These are phyloP conservation scores for Zasmidium angulare DNA, from an alignment of 2,329 filamentous ascomycete genomes.

Conservation along the genomic window DNA sequence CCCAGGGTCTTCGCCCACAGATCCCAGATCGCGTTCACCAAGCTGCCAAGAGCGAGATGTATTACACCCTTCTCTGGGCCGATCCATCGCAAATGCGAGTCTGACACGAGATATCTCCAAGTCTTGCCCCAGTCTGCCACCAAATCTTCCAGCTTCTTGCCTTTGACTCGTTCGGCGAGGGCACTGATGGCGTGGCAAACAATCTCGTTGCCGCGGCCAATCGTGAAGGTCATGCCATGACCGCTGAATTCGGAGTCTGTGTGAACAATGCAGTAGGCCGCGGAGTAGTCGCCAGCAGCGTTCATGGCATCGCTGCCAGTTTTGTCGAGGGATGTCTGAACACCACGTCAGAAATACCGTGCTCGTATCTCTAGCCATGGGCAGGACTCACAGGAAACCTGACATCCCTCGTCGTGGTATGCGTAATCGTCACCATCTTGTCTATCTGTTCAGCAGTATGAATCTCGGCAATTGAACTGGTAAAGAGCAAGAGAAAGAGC, in stretches of 20 bases:
- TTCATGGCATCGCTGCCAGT: constrained; percentile 99
- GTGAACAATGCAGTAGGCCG: constrained; percentile 89
- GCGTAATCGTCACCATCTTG: constrained; percentile 9
- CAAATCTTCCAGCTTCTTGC: constrained; percentile 73
- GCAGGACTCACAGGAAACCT: constrained; percentile 3
- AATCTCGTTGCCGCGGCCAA: constrained; percentile 87
- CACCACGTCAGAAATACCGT: not conserved
- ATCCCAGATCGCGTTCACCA: constrained; percentile 88
- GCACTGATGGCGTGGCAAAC: constrained; percentile 82
- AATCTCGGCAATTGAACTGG: not conserved
- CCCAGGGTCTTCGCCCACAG: constrained; percentile 85
- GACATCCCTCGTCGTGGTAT: constrained; percentile 7
- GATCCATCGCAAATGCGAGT: constrained; percentile 90
- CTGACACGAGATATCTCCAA: constrained; percentile 87
- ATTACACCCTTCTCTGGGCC: constrained; percentile 93
- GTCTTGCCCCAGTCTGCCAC: constrained; percentile 81
- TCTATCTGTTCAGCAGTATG: not conserved
- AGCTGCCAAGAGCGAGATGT: constrained; percentile 83
- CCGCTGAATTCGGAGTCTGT: constrained; percentile 72
- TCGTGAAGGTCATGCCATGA: constrained; percentile 85
- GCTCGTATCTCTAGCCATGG: not conserved
- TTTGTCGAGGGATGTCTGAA: constrained; percentile 80
- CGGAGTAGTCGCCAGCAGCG: constrained; percentile 85
- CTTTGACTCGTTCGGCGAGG: constrained; percentile 72
- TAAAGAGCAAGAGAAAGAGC: not conserved